Evolutionary conservation across 2,329 filamentous ascomycete species (phyloP), one percentile per base, ranked within the genome.

Genomic region (Calonectria leucothoes): DNA sequence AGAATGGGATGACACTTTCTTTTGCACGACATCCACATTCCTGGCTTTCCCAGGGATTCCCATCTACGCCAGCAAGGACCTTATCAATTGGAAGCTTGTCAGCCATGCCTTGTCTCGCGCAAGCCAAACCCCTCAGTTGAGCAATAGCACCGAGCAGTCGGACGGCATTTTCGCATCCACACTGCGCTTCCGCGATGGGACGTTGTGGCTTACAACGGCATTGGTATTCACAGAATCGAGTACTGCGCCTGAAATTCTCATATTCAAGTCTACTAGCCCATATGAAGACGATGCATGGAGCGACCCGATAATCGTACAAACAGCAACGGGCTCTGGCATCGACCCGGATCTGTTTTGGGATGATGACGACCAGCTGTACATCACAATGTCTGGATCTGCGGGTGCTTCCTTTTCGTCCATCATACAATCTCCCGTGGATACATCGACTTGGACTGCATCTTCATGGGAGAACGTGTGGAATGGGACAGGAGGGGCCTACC

Each of bases 11-110:
- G 82, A 85, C 35, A 89, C 85, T 4, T 89, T 89, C 78, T 90
- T 88, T 80, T 89, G 87, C 76, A 86, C 85, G 2, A 87, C 87
- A 0, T 90, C 88, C 0, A 89, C 86, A 10, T 91, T 90, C 75
- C 85, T 87, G 42, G 81, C 84, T 6, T 90, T 89, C 74, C 89
- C 89, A 0, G 88, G 88, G 1, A 81, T 90, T 3, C 88, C 89
- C 0, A 85, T 91, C 39, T 86, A 90, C 77, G 87, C 88, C 7
- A 88, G 85, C 29, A 69, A 63, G 17, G 66, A 69, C 55, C 66
- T 69, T 1, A 17, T 55, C 29, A 52, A 66, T 25, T 66, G 64
- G 64, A 66, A 37, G 20, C 64, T 66, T 4, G 33, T 49, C 17
- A 66, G 64, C n/a, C 31, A 66, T 33, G 64, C 48, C 15, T n/a